Evolutionary conservation across 2,329 filamentous ascomycete genomes (phyloP).

Genomic region (Boeremia lycopersici): DNA sequence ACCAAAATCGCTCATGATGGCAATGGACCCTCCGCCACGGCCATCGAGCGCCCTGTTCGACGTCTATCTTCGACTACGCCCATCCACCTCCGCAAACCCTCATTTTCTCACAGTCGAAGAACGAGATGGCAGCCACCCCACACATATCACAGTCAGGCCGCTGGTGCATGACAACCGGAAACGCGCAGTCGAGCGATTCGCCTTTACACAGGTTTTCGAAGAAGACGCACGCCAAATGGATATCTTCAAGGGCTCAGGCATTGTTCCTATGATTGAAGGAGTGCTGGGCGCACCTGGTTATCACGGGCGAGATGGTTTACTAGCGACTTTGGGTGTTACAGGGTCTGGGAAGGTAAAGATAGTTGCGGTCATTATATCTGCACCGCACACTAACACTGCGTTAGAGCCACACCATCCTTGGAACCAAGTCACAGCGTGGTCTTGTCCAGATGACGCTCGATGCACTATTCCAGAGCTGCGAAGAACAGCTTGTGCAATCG

Average conservation of each 20-base stretch:
- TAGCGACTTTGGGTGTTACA: conserved; percentile 92
- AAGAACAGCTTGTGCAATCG: conserved; percentile 69
- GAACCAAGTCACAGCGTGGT: conserved; percentile 83
- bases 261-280: conserved; percentile 77
- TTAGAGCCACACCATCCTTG: conserved; percentile 94
- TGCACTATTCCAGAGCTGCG: conserved; percentile 82
- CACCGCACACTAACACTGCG: conserved; percentile 13
- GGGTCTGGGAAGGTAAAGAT: conserved; percentile 86
- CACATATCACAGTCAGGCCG: conserved; percentile 59
- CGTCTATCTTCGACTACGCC: conserved; percentile 81
- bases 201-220: conserved; percentile 91
- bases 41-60: conserved; percentile 72
- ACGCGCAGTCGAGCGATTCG: conserved; percentile 89
- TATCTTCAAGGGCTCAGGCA: conserved; percentile 79
- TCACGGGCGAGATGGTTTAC: conserved; percentile 83
- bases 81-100: conserved; percentile 44
- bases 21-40: conserved; percentile 46
- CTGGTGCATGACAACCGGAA: conserved; percentile 83
- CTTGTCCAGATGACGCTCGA: conserved; percentile 92
- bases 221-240: conserved; percentile 85
- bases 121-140: conserved; percentile 46
- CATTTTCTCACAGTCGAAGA: conserved; percentile 81
- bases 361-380: neutral
- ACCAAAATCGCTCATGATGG: conserved; percentile 21
- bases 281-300: conserved; percentile 75